A percentile compares a stretch with the other conserved stretches of the same genome.
phyloP scores from a whole-genome alignment of 1,139 yeast species.

The Meyerozyma sp. region DNA sequence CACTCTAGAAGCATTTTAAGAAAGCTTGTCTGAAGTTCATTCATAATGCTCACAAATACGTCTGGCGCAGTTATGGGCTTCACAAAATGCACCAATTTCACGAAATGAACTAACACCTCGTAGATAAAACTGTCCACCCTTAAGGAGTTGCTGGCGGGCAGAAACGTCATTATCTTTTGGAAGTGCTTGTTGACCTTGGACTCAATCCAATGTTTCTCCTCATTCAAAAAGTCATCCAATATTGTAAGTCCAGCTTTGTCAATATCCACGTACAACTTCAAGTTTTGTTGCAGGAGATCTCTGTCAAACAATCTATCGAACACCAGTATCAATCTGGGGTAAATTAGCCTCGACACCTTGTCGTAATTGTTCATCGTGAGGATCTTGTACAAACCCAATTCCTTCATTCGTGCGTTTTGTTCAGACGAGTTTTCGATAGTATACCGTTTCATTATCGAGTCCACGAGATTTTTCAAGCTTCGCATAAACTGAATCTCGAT shows the following conservation, averaged over 20 bases:
- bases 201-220: slow-evolving; percentile 34
- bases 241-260: slow-evolving; percentile 40
- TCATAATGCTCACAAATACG: slow-evolving; percentile 31
- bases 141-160: slow-evolving; percentile 5
- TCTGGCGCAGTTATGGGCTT: slow-evolving; percentile 39
- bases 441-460: slow-evolving; percentile 43
- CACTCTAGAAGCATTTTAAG: slow-evolving; percentile 30
- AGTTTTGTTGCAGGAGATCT: slow-evolving; percentile 32
- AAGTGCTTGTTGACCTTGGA: slow-evolving; percentile 25
- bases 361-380: slow-evolving; percentile 45
- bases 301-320: slow-evolving; percentile 35
- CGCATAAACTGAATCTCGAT: slow-evolving; percentile 46
- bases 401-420: slow-evolving; percentile 3
- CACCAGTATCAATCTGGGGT: slow-evolving; percentile 27
- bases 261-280: slow-evolving; percentile 39
- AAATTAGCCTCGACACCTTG: slow-evolving; percentile 26
- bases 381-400: slow-evolving; percentile 31
- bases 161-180: slow-evolving; percentile 4
- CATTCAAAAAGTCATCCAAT: slow-evolving; percentile 36
- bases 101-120: slow-evolving; percentile 37
- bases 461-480: slow-evolving; percentile 45
- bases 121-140: slow-evolving; percentile 38
- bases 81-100: slow-evolving; percentile 34
- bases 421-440: slow-evolving; percentile 23
- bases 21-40: slow-evolving; percentile 35